Evolutionary conservation across 176 grass and related monocot species (phyloP), one percentile per base, ranked within the genome.

Genomic region (Eleusine coracana): DNA sequence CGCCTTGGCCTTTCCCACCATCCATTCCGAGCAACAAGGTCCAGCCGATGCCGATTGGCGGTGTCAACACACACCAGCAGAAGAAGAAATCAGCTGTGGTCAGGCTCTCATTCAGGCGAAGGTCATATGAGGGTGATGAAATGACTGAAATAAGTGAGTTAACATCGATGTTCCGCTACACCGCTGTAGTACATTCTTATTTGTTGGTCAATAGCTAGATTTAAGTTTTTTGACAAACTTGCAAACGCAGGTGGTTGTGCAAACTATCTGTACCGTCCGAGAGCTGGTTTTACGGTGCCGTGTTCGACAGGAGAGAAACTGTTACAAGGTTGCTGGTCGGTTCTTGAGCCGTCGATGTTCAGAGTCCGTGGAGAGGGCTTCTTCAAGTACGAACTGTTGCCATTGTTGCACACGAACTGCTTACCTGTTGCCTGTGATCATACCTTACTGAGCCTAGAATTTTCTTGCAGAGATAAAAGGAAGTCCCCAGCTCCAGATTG

Each of bases 111-210:
- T 90, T 95, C 89, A 83, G 94, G 73, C 84, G 87, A 4, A 95
- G 86, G 80, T 98, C 96, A n/a, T 93, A 95, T 61, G 96, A 95
- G 81, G 96, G 92, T 6, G 92, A 98, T 64, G 92, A 98, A 36
- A 93, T 86, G 82, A 92, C 96, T 80, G 96, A 95, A 87, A 88
- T 90, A 73, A 85, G 92, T 93, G 74, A 94, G 95, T 23, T 23
- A 39, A 16, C 52, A 68, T 41, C 12, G 7, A 12, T 61, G 49
- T 21, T 54, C 21, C 1, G 17, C 41, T 52, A 1, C 76, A 18
- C 31, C 31, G 29, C 20, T 67, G 25, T 45, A 67, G 0, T 55
- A 42, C 38, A 10, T 65, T 78, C 2, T 38, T 52, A n/a, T 49
- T 36, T 55, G 44, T 41, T n/a, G 18, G 0, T 69, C 6, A 41